phyloP scores from a whole-genome alignment of 2,329 filamentous ascomycete genomes.

The Aspergillus aculeatus region DNA sequence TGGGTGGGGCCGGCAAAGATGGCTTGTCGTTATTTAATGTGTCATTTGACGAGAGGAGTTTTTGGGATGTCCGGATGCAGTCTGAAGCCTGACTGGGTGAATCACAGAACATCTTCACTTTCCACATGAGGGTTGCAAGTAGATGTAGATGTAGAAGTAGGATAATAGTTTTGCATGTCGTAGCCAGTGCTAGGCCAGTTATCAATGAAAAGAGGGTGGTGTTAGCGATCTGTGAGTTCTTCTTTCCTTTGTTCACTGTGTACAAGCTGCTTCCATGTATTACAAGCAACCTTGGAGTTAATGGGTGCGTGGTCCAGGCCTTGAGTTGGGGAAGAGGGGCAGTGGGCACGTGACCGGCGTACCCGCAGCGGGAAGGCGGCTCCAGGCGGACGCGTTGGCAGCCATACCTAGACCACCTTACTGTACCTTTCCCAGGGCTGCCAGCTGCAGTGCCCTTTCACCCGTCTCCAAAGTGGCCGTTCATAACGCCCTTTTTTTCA shows the following conservation, averaged over 20 bases:
- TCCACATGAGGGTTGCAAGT: not conserved
- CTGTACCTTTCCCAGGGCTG: too few relatives aligned
- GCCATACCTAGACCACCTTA: not conserved
- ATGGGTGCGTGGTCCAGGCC: too few relatives aligned
- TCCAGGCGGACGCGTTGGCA: not conserved
- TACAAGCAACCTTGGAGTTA: too few relatives aligned
- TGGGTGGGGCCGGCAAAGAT: slow-evolving; percentile 5
- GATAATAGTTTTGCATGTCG: not conserved
- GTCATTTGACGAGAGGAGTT: slow-evolving; percentile 11
- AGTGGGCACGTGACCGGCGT: slow-evolving; percentile 21
- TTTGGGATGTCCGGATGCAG: slow-evolving; percentile 12
- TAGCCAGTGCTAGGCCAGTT: too few relatives aligned
- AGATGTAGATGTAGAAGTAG: slow-evolving; percentile 1
- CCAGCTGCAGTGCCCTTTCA: not conserved
- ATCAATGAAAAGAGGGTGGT: too few relatives aligned
- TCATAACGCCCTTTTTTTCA: slow-evolving; percentile 41
- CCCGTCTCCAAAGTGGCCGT: slow-evolving; percentile 36
- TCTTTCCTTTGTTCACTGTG: too few relatives aligned
- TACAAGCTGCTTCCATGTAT: too few relatives aligned
- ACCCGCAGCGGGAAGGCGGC: not conserved
- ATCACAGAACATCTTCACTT: slow-evolving; percentile 2
- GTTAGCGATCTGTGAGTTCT: too few relatives aligned
- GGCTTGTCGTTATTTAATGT: slow-evolving; percentile 16
- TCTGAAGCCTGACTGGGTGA: not conserved
- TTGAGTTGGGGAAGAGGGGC: not conserved